Percentiles rank a stretch among this genome's conserved stretches.
Evolutionary conservation across 2,329 filamentous ascomycete genomes (phyloP).

Genomic region (Calonectria hongkongensis): DNA sequence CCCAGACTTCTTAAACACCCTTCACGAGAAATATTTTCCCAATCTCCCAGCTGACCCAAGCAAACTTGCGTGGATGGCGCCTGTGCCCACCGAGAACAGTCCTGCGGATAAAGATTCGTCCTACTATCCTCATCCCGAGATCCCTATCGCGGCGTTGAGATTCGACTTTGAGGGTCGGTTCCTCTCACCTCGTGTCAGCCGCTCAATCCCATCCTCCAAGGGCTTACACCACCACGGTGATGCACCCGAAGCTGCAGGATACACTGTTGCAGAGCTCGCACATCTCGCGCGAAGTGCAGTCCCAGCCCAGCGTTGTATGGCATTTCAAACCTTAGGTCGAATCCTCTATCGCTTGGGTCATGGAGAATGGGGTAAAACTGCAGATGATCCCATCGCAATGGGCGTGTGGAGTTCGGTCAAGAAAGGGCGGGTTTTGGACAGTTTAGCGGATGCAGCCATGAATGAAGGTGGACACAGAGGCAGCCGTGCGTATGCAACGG

Average conservation of each 20-base stretch:
- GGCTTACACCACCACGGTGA: slow-evolving; percentile 96
- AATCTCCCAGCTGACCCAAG: slow-evolving; percentile 88
- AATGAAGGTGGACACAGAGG: slow-evolving; percentile 83
- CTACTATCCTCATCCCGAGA: slow-evolving; percentile 86
- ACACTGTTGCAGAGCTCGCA: slow-evolving; percentile 91
- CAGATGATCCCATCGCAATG: slow-evolving; percentile 77
- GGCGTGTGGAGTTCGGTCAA: slow-evolving; percentile 90
- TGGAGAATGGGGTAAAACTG: slow-evolving; percentile 78
- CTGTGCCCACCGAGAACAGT: slow-evolving; percentile 78
- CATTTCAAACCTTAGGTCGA: slow-evolving; percentile 92
- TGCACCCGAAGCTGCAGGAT: slow-evolving; percentile 94
- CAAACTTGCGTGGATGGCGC: slow-evolving; percentile 92
- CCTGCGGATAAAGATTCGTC: slow-evolving; percentile 81
- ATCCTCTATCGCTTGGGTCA: slow-evolving; percentile 88
- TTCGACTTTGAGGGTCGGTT: slow-evolving; percentile 92
- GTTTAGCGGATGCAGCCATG: slow-evolving; percentile 84
- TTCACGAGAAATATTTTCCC: slow-evolving; percentile 96
- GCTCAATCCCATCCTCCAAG: slow-evolving; percentile 83
- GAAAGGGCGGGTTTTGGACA: slow-evolving; percentile 84
- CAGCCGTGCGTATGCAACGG: slow-evolving; percentile 88
- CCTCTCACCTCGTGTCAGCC: slow-evolving; percentile 84
- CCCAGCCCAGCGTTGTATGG: slow-evolving; percentile 90
- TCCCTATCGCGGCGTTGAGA: slow-evolving; percentile 86
- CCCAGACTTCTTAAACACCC: slow-evolving; percentile 86
- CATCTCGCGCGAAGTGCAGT: slow-evolving; percentile 87